Evolutionary conservation across 176 grass and related monocot species (phyloP).

Genomic region (Microstegium vimineum): DNA sequence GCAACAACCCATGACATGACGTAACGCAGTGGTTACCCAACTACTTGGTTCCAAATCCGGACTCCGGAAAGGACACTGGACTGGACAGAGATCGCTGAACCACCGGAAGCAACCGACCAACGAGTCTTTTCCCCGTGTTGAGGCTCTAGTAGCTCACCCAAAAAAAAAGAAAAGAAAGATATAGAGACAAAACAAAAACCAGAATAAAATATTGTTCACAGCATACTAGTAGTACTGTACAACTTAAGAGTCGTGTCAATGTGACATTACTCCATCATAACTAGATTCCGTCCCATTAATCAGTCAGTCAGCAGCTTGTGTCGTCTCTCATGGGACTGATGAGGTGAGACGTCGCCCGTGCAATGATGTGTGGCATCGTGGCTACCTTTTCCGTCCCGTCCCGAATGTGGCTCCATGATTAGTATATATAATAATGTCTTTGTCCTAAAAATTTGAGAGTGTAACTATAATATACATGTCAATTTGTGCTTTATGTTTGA

Average conservation of each 20-base stretch:
- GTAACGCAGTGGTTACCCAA: conserved; percentile 4
- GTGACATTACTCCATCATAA: no score
- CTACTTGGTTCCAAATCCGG: conserved; percentile 4
- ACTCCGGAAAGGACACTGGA: neutral
- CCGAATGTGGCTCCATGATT: no score
- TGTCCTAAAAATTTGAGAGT: no score
- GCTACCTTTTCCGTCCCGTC: no score
- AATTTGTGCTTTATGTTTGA: no score
- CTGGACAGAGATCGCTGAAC: neutral
- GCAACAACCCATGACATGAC: no score
- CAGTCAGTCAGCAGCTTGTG: neutral
- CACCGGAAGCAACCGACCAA: neutral
- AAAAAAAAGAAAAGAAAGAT: neutral
- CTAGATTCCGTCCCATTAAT: neutral
- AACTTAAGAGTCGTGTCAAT: neutral
- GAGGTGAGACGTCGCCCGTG: neutral
- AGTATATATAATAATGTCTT: no score
- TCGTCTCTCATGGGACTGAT: neutral
- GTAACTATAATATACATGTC: no score
- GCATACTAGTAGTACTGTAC: no score
- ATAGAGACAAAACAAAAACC: no score
- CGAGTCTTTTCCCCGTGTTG: neutral
- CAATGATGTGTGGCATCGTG: no score
- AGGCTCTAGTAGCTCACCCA: no score
- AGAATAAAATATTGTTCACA: neutral